Base-by-base conservation (phyloP, 163 green algal genomes). In the Trebouxiophyceae sp. region DNA sequence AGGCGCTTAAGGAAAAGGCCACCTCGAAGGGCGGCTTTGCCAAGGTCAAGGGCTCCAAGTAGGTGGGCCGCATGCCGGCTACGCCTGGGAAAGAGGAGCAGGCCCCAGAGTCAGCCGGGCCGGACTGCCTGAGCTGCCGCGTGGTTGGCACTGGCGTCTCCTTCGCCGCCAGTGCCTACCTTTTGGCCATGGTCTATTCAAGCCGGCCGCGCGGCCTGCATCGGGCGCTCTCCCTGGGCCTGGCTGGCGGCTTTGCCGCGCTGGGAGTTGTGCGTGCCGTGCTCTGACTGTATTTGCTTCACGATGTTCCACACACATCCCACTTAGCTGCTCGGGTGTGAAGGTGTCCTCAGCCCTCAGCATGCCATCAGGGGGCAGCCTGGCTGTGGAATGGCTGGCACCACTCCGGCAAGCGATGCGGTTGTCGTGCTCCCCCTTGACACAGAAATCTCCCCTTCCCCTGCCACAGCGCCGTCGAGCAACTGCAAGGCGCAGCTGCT, bases 1-100 rank as follows among this genome's bases (percentile, higher is more conserved):
- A 75, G 45, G 69, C 69, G 24, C 58, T 71, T 19, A 70, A 75
- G 58, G 69, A 70, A 34, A 75, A 75, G 27, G 69, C 69, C 28
- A 63, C 44, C 5, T 31, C 39, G 0, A 75, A 75, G 45, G 68
- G 68, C 34, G 68, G 68, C 27, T 75, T 75, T 61, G 68, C 68
- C 4, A 75, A 75, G 60, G 60, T 50, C 20, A 75, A 75, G 56
- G 69, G 63, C 33, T 62, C 31, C 26, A 75, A 75, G 57, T 75
- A 58, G 8, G 39, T 58, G 26, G 20, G 39, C 16, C n/a, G 39
- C 12, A 57, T 7, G 34, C 23, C 24, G 31, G 39, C 34, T 54
- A 24, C 45, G n/a, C 44, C n/a, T n/a, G n/a, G n/a, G 33, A 27
- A 30, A 34, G 45, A 58, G 19, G 50, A 27, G 1, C 22, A 33